These are phyloP conservation scores for Boeremia exigua DNA, from an alignment of 2,329 filamentous ascomycete species.

Conservation along the genomic window DNA sequence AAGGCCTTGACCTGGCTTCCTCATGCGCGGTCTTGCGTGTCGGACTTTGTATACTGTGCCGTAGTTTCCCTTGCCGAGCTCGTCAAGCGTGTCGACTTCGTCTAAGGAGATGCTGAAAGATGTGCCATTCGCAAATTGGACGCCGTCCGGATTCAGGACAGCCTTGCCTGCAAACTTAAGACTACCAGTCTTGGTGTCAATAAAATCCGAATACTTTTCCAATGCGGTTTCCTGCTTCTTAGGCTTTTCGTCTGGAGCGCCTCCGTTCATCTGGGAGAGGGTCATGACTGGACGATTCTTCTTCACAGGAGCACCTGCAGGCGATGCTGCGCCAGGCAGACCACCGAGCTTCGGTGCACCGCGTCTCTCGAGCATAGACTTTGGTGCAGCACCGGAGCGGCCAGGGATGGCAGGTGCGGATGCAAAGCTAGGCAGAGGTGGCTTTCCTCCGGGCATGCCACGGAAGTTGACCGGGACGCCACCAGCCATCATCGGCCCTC, in stretches of 20 bases:
- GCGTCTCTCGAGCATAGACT: constrained; percentile 72
- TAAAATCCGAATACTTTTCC: constrained; percentile 77
- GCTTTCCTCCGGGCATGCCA: constrained; percentile 46
- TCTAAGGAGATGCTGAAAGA: constrained; percentile 94
- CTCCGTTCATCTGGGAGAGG: constrained; percentile 53
- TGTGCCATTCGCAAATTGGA: constrained; percentile 88
- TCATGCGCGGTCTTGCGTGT: constrained; percentile 74
- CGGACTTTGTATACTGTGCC: constrained; percentile 97
- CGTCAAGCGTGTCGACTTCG: constrained; percentile 90
- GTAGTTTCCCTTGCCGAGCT: constrained; percentile 97
- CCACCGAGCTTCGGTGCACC: constrained; percentile 47
- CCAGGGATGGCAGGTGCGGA: constrained; percentile 58
- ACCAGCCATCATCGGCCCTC: constrained; percentile 37
- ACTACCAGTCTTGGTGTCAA: constrained; percentile 90
- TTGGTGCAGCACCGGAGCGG: constrained; percentile 53
- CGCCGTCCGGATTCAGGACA: constrained; percentile 83
- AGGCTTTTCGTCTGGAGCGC: constrained; percentile 27
- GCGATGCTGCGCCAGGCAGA: constrained; percentile 49
- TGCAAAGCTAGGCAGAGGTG: constrained; percentile 50
- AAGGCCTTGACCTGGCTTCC: constrained; percentile 65
- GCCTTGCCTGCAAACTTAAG: constrained; percentile 94
- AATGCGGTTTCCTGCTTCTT: constrained; percentile 55
- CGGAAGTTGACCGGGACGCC: constrained; percentile 54
- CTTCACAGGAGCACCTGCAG: constrained; percentile 37
- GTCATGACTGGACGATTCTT: constrained; percentile 53